A percentile compares a stretch with the other conserved stretches of the same genome.
phyloP scores from a whole-genome alignment of 2,329 filamentous ascomycete species.

The Fusarium sp. region DNA sequence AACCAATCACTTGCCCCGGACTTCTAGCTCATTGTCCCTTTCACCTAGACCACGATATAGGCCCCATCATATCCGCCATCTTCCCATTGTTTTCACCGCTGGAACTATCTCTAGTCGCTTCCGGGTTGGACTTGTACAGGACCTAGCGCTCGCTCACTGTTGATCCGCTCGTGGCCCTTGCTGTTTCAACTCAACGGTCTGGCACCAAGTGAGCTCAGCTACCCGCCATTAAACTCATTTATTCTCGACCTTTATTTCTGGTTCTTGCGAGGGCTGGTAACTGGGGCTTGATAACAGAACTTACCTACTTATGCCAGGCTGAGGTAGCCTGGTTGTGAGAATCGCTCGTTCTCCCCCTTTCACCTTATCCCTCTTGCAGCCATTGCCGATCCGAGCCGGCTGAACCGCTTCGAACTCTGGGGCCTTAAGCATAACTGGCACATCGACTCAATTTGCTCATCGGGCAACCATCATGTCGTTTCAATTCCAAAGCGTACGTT shows the following conservation, averaged over 20 bases:
- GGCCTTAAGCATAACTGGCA: constrained; percentile 2
- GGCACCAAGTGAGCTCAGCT: constrained; percentile 7
- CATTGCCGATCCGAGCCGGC: constrained; percentile 3
- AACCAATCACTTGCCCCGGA: constrained; percentile 25
- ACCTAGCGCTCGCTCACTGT: constrained; percentile 1
- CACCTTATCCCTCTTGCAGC: constrained; percentile 2
- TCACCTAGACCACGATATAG: constrained; percentile 16
- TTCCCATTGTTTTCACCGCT: constrained; percentile 19
- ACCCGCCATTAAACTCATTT: constrained; percentile 7
- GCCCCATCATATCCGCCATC: constrained; percentile 20
- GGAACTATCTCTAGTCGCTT: constrained; percentile 8
- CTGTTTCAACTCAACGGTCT: constrained; percentile 15
- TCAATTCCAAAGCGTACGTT: constrained; percentile 43
- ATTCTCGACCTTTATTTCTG: constrained; percentile 3
- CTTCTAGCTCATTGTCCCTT: constrained; percentile 8
- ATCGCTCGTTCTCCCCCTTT: constrained; percentile 6
- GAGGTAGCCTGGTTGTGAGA: constrained; percentile 14
- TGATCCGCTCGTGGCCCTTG: constrained; percentile 12
- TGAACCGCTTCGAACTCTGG: neutral
- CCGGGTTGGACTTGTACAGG: neutral
- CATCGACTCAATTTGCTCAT: neutral
- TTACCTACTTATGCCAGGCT: constrained; percentile 5
- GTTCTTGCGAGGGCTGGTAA: constrained; percentile 5
- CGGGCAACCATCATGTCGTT: constrained; percentile 36
- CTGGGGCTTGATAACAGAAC: neutral